Evolutionary conservation across 2,329 filamentous ascomycete genomes (phyloP).

Genomic region (Monilinia laxa): DNA sequence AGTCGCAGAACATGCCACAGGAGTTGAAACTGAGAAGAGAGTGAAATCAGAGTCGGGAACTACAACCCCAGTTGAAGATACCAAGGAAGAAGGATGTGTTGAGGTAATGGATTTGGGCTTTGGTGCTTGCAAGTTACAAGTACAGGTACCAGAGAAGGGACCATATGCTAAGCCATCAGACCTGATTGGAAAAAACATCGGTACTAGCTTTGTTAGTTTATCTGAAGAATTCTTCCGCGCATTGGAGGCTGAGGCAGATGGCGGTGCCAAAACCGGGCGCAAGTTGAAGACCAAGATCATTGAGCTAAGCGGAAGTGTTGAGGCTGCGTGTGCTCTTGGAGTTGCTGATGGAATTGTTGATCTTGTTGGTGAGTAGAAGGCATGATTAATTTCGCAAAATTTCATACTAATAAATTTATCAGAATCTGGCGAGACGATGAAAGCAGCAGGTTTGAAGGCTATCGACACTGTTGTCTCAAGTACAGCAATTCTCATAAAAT

Average conservation of each 20-base stretch:
- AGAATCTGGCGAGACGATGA: conserved; percentile 99
- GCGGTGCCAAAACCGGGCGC: conserved; percentile 41
- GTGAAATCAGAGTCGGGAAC: conserved; percentile 50
- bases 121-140: conserved; percentile 86
- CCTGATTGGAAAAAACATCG: conserved; percentile 87
- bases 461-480: conserved; percentile 92
- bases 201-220: conserved; percentile 90
- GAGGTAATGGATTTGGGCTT: conserved; percentile 90
- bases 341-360: conserved; percentile 97
- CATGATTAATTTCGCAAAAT: neutral
- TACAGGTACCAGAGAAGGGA: conserved; percentile 93
- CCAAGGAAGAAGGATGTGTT: conserved; percentile 57
- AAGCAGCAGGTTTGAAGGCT: conserved; percentile 86
- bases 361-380: conserved; percentile 72
- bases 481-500: conserved; percentile 89
- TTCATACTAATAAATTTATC: conserved; percentile 28
- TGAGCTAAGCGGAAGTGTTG: conserved; percentile 93
- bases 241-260: conserved; percentile 60
- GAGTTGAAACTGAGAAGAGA: conserved; percentile 51
- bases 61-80: conserved; percentile 44
- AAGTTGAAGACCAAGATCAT: conserved; percentile 84
- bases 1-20: conserved; percentile 83
- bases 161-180: conserved; percentile 67
- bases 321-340: conserved; percentile 91
- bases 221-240: conserved; percentile 79